phyloP scores from a whole-genome alignment of 805 yeast species.

The Sporopachydermia lactativora region DNA sequence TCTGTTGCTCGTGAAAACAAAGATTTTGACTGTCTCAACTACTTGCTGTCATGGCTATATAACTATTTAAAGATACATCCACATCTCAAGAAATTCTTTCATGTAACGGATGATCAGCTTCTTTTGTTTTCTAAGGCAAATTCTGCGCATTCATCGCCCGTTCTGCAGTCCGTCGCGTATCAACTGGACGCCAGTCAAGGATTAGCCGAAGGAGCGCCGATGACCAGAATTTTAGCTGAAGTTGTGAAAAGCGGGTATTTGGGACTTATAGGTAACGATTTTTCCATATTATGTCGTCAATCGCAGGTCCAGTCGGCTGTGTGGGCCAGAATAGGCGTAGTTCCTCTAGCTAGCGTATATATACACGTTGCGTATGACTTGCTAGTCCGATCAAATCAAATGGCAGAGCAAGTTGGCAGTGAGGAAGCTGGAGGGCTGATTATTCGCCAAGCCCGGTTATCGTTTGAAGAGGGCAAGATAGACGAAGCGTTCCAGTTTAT shows the following conservation, averaged over 20 bases:
- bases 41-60: constrained; percentile 60
- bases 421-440: not conserved
- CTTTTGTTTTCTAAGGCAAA: constrained; percentile 44
- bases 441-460: not conserved
- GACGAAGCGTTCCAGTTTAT: not conserved
- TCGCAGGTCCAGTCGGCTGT: constrained; percentile 1
- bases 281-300: not conserved
- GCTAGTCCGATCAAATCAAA: not conserved
- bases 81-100: constrained; percentile 32
- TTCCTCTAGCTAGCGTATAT: not conserved
- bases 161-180: constrained; percentile 37
- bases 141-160: constrained; percentile 26
- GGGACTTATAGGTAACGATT: not conserved
- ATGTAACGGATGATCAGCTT: constrained; percentile 49
- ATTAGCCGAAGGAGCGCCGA: not conserved
- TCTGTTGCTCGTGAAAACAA: constrained; percentile 77
- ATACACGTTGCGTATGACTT: not conserved
- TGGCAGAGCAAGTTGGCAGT: not conserved
- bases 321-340: not conserved
- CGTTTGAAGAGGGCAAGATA: not conserved
- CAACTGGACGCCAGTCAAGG: constrained; percentile 41
- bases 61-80: constrained; percentile 61
- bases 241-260: not conserved
- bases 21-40: constrained; percentile 59
- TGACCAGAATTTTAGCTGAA: not conserved